Percentiles rank a stretch among this genome's conserved stretches.
Conservation (phyloP, 495 filamentous ascomycete species). For the Lasiosphaeriaceae sp. region DNA sequence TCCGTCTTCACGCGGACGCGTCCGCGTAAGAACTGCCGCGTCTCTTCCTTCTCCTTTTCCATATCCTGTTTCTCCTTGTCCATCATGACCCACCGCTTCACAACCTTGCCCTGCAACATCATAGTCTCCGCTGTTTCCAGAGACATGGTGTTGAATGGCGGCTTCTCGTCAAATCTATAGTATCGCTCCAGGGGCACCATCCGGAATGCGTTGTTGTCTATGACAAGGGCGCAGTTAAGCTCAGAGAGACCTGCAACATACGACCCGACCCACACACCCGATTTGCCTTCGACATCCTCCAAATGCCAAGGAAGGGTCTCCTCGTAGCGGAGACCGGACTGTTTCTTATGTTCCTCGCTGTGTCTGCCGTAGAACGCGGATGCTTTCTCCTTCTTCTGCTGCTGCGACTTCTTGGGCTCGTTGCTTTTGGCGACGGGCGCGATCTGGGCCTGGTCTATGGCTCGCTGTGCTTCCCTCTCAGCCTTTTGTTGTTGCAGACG, state of each 20-base stretch:
- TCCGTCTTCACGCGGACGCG: slow-evolving; percentile 48
- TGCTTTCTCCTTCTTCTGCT: slow-evolving; percentile 76
- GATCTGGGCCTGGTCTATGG: slow-evolving; percentile 81
- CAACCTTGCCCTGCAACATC: slow-evolving; percentile 50
- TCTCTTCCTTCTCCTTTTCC: slow-evolving; percentile 47
- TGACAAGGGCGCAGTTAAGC: slow-evolving; percentile 66
- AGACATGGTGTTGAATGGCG: slow-evolving; percentile 72
- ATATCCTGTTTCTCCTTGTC: slow-evolving; percentile 52
- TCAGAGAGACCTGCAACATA: slow-evolving; percentile 84
- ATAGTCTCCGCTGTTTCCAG: slow-evolving; percentile 82
- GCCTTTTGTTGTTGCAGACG: slow-evolving; percentile 59
- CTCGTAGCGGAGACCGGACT: slow-evolving; percentile 80
- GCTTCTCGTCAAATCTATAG: slow-evolving; percentile 86
- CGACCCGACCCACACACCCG: slow-evolving; percentile 79
- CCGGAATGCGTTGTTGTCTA: slow-evolving; percentile 63
- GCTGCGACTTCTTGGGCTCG: slow-evolving; percentile 57
- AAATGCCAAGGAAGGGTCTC: slow-evolving; percentile 94
- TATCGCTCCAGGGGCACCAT: slow-evolving; percentile 92
- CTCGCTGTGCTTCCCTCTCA: slow-evolving; percentile 76
- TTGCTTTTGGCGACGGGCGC: slow-evolving; percentile 60
- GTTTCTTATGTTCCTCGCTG: slow-evolving; percentile 72
- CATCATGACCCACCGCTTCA: slow-evolving; percentile 71
- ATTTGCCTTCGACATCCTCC: slow-evolving; percentile 91
- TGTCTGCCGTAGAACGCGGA: slow-evolving; percentile 48
- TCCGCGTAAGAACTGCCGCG: slow-evolving; percentile 40